These are phyloP conservation scores for Gillenia trifoliata DNA, from an alignment of 306 rosid species.

Conservation along the genomic window DNA sequence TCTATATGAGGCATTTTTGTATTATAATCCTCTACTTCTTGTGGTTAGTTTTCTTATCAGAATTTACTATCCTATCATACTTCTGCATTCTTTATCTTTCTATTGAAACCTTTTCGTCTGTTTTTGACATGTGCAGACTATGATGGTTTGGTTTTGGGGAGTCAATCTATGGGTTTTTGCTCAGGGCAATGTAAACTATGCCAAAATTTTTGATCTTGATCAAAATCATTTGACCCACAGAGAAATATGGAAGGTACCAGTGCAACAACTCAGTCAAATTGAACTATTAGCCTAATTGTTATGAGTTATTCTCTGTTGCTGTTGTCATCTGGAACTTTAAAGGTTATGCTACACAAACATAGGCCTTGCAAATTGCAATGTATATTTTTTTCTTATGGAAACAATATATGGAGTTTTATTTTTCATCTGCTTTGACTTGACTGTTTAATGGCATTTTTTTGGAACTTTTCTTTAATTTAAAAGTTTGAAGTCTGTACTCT, in stretches of 20 bases:
- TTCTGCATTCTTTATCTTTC: slow-evolving; percentile 12
- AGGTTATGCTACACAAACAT: neutral
- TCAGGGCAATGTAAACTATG: slow-evolving; percentile 59
- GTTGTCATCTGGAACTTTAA: neutral
- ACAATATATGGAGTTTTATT: neutral
- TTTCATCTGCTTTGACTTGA: neutral
- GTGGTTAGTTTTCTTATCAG: slow-evolving; percentile 49
- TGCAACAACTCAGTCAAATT: slow-evolving; percentile 12
- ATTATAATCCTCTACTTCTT: slow-evolving; percentile 94
- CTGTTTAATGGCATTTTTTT: neutral
- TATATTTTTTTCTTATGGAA: neutral
- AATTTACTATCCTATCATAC: slow-evolving; percentile 7
- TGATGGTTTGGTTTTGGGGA: slow-evolving; percentile 99
- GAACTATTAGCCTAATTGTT: neutral
- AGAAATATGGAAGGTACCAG: slow-evolving; percentile 93
- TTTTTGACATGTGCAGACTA: slow-evolving; percentile 56
- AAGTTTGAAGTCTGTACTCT: neutral
- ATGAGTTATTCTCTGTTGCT: slow-evolving; percentile 8
- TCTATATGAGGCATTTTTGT: slow-evolving; percentile 94
- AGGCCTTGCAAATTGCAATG: neutral
- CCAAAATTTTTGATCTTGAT: slow-evolving; percentile 85
- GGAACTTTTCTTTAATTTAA: neutral
- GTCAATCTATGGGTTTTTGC: slow-evolving; percentile 80
- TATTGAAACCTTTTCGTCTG: slow-evolving; percentile 15
- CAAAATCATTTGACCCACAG: slow-evolving; percentile 78